phyloP scores from a whole-genome alignment of 2,329 filamentous ascomycete species.

The Alternaria triticimaculans region DNA sequence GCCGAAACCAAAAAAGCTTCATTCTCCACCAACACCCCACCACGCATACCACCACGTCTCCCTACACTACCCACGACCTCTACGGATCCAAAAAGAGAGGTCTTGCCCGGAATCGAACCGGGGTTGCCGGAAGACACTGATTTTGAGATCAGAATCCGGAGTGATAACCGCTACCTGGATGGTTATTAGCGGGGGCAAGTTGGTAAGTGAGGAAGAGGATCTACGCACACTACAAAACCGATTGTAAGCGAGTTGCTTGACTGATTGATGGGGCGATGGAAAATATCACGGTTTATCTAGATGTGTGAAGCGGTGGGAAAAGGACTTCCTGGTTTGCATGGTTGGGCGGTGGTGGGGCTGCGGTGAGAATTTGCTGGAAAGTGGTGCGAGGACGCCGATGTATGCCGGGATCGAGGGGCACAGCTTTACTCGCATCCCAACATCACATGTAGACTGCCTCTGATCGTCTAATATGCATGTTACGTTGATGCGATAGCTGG shows the following conservation, averaged over 20 bases:
- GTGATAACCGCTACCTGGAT: constrained; percentile 15
- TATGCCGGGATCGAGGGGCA: neutral
- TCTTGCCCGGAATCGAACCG: constrained; percentile 18
- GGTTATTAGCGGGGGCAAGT: constrained; percentile 8
- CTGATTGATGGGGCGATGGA: neutral
- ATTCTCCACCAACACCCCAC: neutral
- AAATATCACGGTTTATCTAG: no score
- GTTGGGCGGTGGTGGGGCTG: neutral
- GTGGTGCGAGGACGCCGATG: neutral
- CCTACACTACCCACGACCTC: neutral
- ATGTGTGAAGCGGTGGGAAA: fast-evolving
- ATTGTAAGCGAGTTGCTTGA: constrained; percentile 6
- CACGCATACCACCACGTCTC: neutral
- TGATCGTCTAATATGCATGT: fast-evolving
- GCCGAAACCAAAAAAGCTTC: neutral
- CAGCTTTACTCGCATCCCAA: no score
- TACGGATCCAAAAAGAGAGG: constrained; percentile 1
- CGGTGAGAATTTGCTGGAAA: neutral
- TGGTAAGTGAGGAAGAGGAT: neutral
- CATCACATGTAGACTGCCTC: neutral
- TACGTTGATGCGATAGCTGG: fast-evolving
- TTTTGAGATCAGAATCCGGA: constrained; percentile 12
- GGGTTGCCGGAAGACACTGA: constrained; percentile 12
- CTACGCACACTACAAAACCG: constrained; percentile 12
- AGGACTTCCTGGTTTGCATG: neutral